These are phyloP conservation scores for Botrytis fragariae DNA, from an alignment of 2,329 filamentous ascomycete genomes.

Conservation along the genomic window DNA sequence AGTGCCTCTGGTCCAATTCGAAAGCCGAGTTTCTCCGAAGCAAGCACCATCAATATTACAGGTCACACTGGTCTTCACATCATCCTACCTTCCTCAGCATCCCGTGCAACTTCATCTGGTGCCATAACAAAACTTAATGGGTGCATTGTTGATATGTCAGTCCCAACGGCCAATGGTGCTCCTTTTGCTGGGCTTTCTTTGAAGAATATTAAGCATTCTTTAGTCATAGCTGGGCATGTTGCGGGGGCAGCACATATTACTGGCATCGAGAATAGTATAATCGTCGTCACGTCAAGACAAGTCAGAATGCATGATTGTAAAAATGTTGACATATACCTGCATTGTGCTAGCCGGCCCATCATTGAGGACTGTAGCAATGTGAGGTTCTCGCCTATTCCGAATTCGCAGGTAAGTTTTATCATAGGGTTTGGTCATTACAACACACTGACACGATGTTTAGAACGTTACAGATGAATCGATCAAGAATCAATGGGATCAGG, in stretches of 20 bases:
- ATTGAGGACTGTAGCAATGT: slow-evolving; percentile 84
- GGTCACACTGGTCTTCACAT: slow-evolving; percentile 70
- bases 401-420: slow-evolving; percentile 58
- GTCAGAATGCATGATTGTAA: slow-evolving; percentile 87
- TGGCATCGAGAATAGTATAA: slow-evolving; percentile 64
- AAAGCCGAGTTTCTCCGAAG: slow-evolving; percentile 62
- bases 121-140: slow-evolving; percentile 65
- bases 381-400: slow-evolving; percentile 74
- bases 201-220: slow-evolving; percentile 64
- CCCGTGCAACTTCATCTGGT: slow-evolving; percentile 69
- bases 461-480: slow-evolving; percentile 32
- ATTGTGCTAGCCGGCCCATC: slow-evolving; percentile 80
- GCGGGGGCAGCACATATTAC: slow-evolving; percentile 83
- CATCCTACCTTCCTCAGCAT: slow-evolving; percentile 69
- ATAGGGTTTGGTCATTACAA: neutral
- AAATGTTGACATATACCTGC: slow-evolving; percentile 79
- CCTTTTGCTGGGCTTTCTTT: slow-evolving; percentile 71
- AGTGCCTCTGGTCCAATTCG: slow-evolving; percentile 44
- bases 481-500: slow-evolving; percentile 78
- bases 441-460: slow-evolving; percentile 26
- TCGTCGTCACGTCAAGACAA: slow-evolving; percentile 80
- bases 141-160: slow-evolving; percentile 79
- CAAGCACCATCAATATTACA: slow-evolving; percentile 61
- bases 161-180: slow-evolving; percentile 56
- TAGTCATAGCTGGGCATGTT: slow-evolving; percentile 77